Conservation (phyloP, 2,329 filamentous ascomycete genomes). For the Pestalotiopsis sp. region DNA sequence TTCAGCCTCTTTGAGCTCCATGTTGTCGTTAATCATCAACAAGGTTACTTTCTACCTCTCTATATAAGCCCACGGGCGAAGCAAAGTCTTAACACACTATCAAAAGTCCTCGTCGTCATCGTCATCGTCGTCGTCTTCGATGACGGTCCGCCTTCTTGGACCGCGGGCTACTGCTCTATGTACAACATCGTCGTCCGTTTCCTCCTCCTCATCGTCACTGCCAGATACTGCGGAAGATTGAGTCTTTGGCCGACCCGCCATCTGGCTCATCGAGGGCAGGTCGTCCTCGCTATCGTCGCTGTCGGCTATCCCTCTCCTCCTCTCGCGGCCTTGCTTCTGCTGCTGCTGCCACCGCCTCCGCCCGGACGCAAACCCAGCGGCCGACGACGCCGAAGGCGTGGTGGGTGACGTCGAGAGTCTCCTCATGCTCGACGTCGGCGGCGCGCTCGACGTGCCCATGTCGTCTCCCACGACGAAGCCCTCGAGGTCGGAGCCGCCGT, state of each 20-base stretch:
- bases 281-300: conserved; percentile 27
- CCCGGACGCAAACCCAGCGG: not conserved
- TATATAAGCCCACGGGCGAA: not conserved
- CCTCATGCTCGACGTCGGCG: conserved; percentile 27
- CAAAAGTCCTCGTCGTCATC: conserved; percentile 1
- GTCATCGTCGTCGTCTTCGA: conserved; percentile 21
- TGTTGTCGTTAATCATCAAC: not conserved
- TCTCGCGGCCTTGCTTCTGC: conserved; percentile 13
- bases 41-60: not conserved
- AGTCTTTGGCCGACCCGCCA: conserved; percentile 19
- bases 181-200: conserved; percentile 17
- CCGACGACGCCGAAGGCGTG: conserved; percentile 23
- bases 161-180: conserved; percentile 13
- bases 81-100: not conserved
- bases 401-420: conserved; percentile 27
- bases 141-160: conserved; percentile 18
- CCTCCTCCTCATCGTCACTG: conserved; percentile 15
- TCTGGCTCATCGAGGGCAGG: conserved; percentile 33
- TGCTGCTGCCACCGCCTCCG: conserved; percentile 23
- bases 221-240: not conserved
- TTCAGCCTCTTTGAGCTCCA: not conserved
- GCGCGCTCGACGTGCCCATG: conserved; percentile 30
- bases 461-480: conserved; percentile 35
- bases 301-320: conserved; percentile 16
- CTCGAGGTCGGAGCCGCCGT: conserved; percentile 32